phyloP scores from a whole-genome alignment of 2,329 filamentous ascomycete genomes.

The Diplodia mutila region DNA sequence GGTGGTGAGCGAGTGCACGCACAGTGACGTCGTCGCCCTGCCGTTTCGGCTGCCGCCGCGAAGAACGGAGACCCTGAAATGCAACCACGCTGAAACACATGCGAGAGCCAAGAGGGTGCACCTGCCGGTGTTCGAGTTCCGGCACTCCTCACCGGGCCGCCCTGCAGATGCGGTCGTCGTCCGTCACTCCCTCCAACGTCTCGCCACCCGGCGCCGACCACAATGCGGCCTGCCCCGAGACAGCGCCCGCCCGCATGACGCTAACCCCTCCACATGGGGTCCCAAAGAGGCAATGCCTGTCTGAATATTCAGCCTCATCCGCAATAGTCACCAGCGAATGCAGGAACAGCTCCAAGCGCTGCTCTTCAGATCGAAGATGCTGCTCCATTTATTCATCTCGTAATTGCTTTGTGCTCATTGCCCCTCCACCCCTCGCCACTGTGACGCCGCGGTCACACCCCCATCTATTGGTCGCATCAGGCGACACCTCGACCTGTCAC shows the following conservation, averaged over 20 bases:
- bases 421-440: neutral
- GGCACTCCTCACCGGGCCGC: neutral
- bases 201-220: neutral
- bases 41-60: constrained; percentile 13
- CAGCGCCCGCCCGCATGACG: constrained; percentile 13
- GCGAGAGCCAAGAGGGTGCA: neutral
- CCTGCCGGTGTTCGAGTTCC: neutral
- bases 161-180: neutral
- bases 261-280: neutral
- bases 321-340: constrained; percentile 14
- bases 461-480: constrained; percentile 11
- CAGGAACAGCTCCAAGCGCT: constrained; percentile 1
- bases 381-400: neutral
- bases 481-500: constrained; percentile 2
- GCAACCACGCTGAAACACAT: constrained; percentile 6
- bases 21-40: constrained; percentile 11
- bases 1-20: constrained; percentile 11
- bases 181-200: constrained; percentile 9
- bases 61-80: constrained; percentile 11
- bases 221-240: neutral
- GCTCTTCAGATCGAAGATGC: neutral
- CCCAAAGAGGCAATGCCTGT: neutral
- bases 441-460: constrained; percentile 12
- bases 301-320: constrained; percentile 6
- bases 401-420: neutral